Conservation (phyloP, 352 stramenopile genomes). For the Poterioochromonas sp. region DNA sequence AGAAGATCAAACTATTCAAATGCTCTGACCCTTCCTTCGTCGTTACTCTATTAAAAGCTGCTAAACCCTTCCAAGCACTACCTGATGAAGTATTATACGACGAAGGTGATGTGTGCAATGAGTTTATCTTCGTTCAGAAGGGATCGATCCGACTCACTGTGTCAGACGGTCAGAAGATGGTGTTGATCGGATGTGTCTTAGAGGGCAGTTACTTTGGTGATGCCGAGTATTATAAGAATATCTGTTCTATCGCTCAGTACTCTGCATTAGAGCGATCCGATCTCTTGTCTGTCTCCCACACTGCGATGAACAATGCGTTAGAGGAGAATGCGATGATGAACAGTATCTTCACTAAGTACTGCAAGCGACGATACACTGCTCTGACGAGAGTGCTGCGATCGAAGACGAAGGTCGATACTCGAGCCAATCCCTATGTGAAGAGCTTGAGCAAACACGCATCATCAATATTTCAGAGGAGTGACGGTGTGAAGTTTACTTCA, state of each 20-base stretch:
- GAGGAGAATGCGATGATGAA: not conserved
- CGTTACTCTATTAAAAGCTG: not conserved
- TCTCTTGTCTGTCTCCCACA: not conserved
- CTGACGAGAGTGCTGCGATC: not conserved
- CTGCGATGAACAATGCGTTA: not conserved
- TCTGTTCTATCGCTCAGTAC: not conserved
- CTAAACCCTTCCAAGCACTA: not conserved
- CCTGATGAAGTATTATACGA: not conserved
- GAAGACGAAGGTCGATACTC: not conserved
- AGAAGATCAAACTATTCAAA: not conserved
- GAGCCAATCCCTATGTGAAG: not conserved
- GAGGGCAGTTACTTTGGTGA: slow-evolving; percentile 25
- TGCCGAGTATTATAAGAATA: not conserved
- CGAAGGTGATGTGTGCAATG: slow-evolving; percentile 2
- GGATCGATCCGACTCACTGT: not conserved
- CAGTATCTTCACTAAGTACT: not conserved
- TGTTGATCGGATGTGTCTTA: not conserved
- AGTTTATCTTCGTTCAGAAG: slow-evolving; percentile 3
- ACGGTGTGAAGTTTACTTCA: too few species aligned
- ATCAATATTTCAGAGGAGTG: too few species aligned
- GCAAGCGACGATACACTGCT: not conserved
- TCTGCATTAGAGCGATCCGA: not conserved
- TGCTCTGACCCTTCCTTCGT: not conserved
- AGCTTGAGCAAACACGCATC: not conserved
- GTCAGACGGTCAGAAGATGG: not conserved